Conservation (phyloP, 345 rosid species). For the Firmiana major region DNA sequence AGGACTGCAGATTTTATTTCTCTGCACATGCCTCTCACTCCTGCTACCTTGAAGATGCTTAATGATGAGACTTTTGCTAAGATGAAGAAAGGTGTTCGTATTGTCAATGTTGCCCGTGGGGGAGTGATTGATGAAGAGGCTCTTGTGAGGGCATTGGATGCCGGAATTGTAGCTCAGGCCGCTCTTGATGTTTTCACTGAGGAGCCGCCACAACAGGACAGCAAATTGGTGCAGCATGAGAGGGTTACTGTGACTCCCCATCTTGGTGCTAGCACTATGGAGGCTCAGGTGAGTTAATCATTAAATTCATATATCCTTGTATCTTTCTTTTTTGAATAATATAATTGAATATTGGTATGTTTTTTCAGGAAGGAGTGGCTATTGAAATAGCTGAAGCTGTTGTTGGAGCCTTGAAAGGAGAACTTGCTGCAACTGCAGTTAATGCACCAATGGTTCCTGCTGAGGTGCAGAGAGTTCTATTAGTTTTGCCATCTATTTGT, state of each 20-base stretch:
- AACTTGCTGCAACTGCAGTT: constrained; percentile 89
- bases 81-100: constrained; percentile 88
- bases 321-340: background rate
- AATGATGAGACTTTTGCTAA: constrained; percentile 76
- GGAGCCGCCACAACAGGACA: constrained; percentile 72
- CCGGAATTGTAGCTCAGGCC: constrained; percentile 91
- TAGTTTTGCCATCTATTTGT: background rate
- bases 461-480: constrained; percentile 40
- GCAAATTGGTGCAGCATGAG: constrained; percentile 72
- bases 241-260: constrained; percentile 78
- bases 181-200: constrained; percentile 80
- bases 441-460: constrained; percentile 97
- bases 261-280: constrained; percentile 89
- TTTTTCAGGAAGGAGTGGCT: constrained; percentile 71
- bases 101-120: constrained; percentile 86
- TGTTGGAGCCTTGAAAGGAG: constrained; percentile 76
- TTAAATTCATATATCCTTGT: background rate
- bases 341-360: constrained; percentile 5
- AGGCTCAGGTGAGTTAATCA: constrained; percentile 63
- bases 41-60: constrained; percentile 63
- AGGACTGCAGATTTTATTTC: constrained; percentile 80
- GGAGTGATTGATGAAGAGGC: constrained; percentile 93
- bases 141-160: constrained; percentile 69
- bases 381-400: constrained; percentile 90
- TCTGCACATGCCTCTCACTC: constrained; percentile 85